Percentiles rank a stretch among this genome's conserved stretches.
Evolutionary conservation across 1,284 basidiomycete species (phyloP).

Genomic region (Boletus semigastroideus): DNA sequence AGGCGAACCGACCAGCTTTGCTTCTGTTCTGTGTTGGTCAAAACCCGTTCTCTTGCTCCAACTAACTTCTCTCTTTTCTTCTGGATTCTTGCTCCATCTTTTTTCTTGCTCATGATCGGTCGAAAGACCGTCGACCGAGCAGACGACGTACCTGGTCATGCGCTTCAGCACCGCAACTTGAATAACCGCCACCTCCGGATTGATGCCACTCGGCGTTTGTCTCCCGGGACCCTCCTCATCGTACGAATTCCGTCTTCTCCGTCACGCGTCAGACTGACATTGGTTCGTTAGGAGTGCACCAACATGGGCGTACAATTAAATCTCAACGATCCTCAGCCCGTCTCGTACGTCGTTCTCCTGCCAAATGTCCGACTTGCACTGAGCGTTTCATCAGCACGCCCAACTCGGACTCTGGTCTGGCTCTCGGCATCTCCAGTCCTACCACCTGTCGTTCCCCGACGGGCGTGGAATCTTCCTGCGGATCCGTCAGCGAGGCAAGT

Average conservation of each 20-base stretch:
- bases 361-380: constrained; percentile 12
- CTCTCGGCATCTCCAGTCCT: constrained; percentile 31
- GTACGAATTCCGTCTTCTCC: constrained; percentile 13
- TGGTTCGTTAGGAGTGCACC: constrained; percentile 19
- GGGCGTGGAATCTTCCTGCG: constrained; percentile 18
- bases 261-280: not conserved
- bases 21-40: too few relatives aligned
- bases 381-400: constrained; percentile 22
- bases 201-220: constrained; percentile 10
- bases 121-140: constrained; percentile 26
- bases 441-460: constrained; percentile 8
- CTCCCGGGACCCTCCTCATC: constrained; percentile 1
- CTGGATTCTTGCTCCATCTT: constrained; percentile 12
- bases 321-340: constrained; percentile 1
- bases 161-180: not conserved
- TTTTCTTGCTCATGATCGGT: constrained; percentile 28
- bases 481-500: constrained; percentile 23
- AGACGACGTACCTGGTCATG: constrained; percentile 25
- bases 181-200: constrained; percentile 9
- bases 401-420: constrained; percentile 16
- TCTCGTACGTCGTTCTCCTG: constrained; percentile 18
- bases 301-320: constrained; percentile 10
- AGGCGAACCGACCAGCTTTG: too few relatives aligned
- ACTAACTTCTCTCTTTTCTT: constrained; percentile 24
- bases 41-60: constrained; percentile 7